These are phyloP conservation scores for Mycena leptocephala DNA, from an alignment of 768 basidiomycete species.

Conservation along the genomic window DNA sequence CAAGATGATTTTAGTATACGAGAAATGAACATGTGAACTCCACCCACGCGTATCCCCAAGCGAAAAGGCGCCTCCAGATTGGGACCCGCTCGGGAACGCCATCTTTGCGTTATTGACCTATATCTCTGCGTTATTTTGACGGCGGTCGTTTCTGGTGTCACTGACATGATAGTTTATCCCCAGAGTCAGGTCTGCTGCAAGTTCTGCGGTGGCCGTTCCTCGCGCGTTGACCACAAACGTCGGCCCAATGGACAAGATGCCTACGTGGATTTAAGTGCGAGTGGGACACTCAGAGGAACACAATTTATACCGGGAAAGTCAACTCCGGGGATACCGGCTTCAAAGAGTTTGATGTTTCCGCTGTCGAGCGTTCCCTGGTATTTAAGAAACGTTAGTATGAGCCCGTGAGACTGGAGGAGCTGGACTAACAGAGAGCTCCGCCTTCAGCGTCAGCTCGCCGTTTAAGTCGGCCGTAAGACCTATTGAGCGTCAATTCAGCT, in stretches of 20 bases:
- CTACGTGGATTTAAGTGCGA: constrained; percentile 24
- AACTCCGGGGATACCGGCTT: constrained; percentile 57
- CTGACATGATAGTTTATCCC: constrained; percentile 62
- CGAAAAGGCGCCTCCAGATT: constrained; percentile 18
- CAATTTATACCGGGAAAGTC: constrained; percentile 56
- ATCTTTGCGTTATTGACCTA: constrained; percentile 52
- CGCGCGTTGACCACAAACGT: constrained; percentile 60
- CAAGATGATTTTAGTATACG: no score
- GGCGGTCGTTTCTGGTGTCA: no score
- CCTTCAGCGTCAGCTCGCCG: constrained; percentile 17
- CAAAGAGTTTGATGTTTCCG: constrained; percentile 57
- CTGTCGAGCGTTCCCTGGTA: constrained; percentile 56
- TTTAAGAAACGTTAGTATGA: neutral
- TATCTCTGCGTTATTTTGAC: neutral
- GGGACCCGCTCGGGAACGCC: constrained; percentile 56
- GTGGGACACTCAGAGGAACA: neutral
- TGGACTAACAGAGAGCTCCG: constrained; percentile 21
- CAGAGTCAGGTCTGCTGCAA: constrained; percentile 60
- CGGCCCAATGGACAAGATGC: constrained; percentile 66
- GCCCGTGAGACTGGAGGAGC: no score
- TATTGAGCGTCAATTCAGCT: neutral
- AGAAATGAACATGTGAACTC: neutral
- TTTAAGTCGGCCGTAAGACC: constrained; percentile 31
- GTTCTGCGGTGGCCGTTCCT: constrained; percentile 51
- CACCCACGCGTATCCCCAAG: constrained; percentile 24